These are phyloP conservation scores for Umbilicus rupestris DNA, from an alignment of 164 flowering plant genomes.

Conservation along the genomic window DNA sequence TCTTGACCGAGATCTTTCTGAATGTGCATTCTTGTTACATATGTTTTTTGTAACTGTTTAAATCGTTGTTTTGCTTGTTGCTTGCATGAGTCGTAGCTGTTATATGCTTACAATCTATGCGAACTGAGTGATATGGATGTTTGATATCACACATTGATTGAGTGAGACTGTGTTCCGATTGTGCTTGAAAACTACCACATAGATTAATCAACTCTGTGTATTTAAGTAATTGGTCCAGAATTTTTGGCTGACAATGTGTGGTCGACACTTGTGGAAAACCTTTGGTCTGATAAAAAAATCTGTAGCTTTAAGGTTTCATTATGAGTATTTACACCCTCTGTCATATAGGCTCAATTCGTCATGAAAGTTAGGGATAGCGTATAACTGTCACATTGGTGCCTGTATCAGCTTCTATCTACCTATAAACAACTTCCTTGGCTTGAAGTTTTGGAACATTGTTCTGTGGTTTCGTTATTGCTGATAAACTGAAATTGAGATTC, in stretches of 20 bases:
- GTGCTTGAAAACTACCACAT: too few relatives aligned
- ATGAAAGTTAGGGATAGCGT: too few relatives aligned
- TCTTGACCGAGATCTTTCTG: background rate
- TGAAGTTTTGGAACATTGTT: too few relatives aligned
- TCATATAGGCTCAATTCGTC: background rate
- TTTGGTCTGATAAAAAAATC: background rate
- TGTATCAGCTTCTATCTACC: too few relatives aligned
- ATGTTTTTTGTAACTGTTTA: too few relatives aligned
- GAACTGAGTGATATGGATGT: background rate
- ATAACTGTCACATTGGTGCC: too few relatives aligned
- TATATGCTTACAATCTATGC: background rate
- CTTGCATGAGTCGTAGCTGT: background rate
- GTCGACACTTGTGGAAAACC: background rate
- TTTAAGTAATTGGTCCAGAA: background rate
- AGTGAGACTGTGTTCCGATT: background rate
- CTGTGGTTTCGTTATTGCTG: too few relatives aligned
- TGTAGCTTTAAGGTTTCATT: background rate
- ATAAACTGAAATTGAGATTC: too few relatives aligned
- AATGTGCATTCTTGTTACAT: too few relatives aligned
- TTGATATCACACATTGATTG: background rate
- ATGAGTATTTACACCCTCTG: background rate
- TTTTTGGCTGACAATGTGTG: background rate
- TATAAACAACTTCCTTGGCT: too few relatives aligned
- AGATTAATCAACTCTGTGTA: background rate
- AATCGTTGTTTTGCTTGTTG: background rate